phyloP scores from a whole-genome alignment of 345 rosid species.

The Camelina sativa region DNA sequence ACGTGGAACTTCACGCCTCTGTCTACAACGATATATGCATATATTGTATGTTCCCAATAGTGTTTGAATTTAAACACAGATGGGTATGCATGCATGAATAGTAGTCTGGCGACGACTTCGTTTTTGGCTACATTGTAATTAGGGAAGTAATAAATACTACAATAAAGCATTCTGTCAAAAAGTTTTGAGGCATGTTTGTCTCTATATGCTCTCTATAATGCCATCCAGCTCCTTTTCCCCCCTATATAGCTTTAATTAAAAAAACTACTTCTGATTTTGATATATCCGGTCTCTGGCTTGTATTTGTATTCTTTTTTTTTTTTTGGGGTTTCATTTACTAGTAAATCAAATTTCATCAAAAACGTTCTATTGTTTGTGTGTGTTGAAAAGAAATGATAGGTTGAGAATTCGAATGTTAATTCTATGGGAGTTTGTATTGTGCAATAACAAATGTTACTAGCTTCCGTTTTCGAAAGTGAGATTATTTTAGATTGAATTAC shows the following conservation, averaged over 20 bases:
- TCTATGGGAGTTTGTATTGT: too few relatives aligned
- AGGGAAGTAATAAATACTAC: slow-evolving; percentile 37
- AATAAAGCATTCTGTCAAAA: slow-evolving; percentile 19
- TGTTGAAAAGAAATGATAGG: too few relatives aligned
- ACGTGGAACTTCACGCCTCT: slow-evolving; percentile 31
- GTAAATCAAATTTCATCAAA: too few relatives aligned
- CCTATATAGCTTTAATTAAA: background rate
- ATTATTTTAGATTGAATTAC: too few relatives aligned
- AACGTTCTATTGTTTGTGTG: too few relatives aligned
- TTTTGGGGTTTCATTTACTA: too few relatives aligned
- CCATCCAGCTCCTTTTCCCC: slow-evolving; percentile 3
- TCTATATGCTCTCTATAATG: slow-evolving; percentile 24
- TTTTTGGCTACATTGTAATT: slow-evolving; percentile 30
- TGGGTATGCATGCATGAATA: slow-evolving; percentile 9
- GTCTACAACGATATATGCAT: background rate
- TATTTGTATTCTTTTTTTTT: too few relatives aligned
- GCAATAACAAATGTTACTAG: background rate
- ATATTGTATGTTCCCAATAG: slow-evolving; percentile 23
- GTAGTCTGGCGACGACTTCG: background rate
- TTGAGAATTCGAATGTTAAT: too few relatives aligned
- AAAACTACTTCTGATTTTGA: background rate
- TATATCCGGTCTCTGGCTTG: too few relatives aligned
- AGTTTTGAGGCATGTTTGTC: slow-evolving; percentile 43
- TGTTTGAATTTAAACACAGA: slow-evolving; percentile 1
- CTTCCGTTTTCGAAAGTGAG: background rate